Percentiles rank a stretch among this genome's conserved stretches.
phyloP scores from a whole-genome alignment of 352 stramenopile species.

The Elongisporangium prolatum region DNA sequence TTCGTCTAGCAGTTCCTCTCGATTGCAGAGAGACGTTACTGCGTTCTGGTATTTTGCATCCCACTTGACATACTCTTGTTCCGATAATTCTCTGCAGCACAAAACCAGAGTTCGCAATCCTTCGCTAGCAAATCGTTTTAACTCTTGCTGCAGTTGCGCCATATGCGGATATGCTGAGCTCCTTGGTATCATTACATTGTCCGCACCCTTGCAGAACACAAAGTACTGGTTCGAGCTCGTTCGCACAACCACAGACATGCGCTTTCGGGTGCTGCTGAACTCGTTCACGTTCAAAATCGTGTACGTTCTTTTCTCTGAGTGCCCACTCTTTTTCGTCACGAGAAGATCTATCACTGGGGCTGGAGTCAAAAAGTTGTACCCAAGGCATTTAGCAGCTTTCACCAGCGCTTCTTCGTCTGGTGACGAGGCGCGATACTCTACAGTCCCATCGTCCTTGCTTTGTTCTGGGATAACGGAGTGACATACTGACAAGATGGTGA shows the following conservation, averaged over 20 bases:
- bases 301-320: conserved; percentile 28
- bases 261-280: conserved; percentile 93
- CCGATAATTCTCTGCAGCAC: conserved; percentile 45
- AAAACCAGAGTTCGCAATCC: conserved; percentile 84
- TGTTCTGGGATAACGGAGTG: conserved; percentile 74
- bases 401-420: conserved; percentile 93
- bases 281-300: conserved; percentile 79
- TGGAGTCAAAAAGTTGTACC: conserved; percentile 78
- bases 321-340: conserved; percentile 41
- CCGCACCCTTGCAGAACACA: conserved; percentile 74
- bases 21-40: conserved; percentile 53
- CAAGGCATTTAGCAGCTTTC: conserved; percentile 74
- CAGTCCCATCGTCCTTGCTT: conserved; percentile 32
- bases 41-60: conserved; percentile 52
- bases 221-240: conserved; percentile 37
- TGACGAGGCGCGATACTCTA: conserved; percentile 86
- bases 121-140: conserved; percentile 78
- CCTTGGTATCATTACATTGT: conserved; percentile 84
- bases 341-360: conserved; percentile 47
- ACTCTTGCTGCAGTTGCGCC: conserved; percentile 31
- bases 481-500: conserved; percentile 66
- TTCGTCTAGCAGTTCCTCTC: conserved; percentile 44
- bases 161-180: conserved; percentile 28
- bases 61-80: conserved; percentile 62
- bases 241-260: conserved; percentile 96